These are phyloP conservation scores for Pseudogymnoascus sp. DNA, from an alignment of 2,329 filamentous ascomycete genomes.

Conservation along the genomic window DNA sequence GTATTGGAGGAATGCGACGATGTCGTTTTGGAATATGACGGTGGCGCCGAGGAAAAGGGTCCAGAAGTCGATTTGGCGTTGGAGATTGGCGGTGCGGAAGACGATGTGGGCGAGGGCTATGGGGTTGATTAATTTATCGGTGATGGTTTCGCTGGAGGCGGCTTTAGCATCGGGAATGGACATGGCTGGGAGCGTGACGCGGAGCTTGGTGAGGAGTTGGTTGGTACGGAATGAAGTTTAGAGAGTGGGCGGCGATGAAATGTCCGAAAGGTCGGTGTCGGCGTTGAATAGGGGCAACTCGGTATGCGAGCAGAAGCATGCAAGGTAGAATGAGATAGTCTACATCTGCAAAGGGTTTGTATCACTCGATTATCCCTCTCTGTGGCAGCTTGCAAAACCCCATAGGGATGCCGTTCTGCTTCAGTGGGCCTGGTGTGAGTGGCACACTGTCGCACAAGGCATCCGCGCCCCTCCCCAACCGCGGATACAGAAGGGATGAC, in stretches of 20 bases:
- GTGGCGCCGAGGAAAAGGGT: conserved; percentile 30
- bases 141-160: conserved; percentile 9
- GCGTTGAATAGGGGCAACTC: neutral
- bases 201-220: neutral
- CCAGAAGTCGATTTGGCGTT: conserved; percentile 31
- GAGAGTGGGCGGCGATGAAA: neutral
- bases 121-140: neutral
- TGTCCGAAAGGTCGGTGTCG: neutral
- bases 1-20: conserved; percentile 34
- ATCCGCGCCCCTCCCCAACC: neutral
- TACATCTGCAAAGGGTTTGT: neutral
- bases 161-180: conserved; percentile 10
- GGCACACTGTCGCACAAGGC: neutral
- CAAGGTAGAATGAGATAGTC: neutral
- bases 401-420: neutral
- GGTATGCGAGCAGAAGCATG: neutral
- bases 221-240: neutral
- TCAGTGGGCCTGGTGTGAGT: neutral
- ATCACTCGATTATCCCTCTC: neutral
- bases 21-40: conserved; percentile 20
- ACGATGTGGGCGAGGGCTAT: conserved; percentile 24
- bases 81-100: conserved; percentile 23
- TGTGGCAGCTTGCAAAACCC: neutral
- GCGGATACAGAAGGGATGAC: neutral
- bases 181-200: conserved; percentile 9